A percentile compares a stretch with the other conserved stretches of the same genome.
These are phyloP conservation scores for Penicillium freii DNA, from an alignment of 2,329 filamentous ascomycete species.

Conservation along the genomic window DNA sequence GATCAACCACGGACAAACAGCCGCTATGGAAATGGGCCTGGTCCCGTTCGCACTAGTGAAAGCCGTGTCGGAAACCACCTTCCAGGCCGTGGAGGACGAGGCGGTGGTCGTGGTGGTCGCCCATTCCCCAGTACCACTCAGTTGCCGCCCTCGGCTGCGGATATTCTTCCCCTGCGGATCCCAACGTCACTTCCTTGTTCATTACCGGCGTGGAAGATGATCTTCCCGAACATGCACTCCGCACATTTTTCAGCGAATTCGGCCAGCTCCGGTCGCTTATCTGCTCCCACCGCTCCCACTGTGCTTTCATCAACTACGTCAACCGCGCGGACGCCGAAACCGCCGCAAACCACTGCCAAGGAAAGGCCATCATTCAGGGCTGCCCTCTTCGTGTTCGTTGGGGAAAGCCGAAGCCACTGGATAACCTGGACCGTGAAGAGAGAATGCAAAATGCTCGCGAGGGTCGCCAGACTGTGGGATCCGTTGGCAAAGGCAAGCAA, in stretches of 20 bases:
- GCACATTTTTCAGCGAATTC: slow-evolving; percentile 83
- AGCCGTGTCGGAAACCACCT: slow-evolving; percentile 42
- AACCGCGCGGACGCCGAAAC: slow-evolving; percentile 80
- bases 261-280: slow-evolving; percentile 90
- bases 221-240: slow-evolving; percentile 84
- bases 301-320: slow-evolving; percentile 93
- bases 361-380: slow-evolving; percentile 83
- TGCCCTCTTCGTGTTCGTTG: slow-evolving; percentile 88
- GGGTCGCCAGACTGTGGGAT: slow-evolving; percentile 60
- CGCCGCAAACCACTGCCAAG: slow-evolving; percentile 80
- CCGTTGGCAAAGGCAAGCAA: slow-evolving; percentile 44
- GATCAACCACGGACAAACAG: slow-evolving; percentile 44
- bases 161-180: slow-evolving; percentile 84
- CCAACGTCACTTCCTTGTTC: slow-evolving; percentile 87
- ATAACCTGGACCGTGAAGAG: slow-evolving; percentile 85
- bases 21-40: slow-evolving; percentile 50
- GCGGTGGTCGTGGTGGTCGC: slow-evolving; percentile 50
- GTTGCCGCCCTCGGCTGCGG: slow-evolving; percentile 75
- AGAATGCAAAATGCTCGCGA: slow-evolving; percentile 77
- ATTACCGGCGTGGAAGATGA: slow-evolving; percentile 96
- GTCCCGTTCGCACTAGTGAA: slow-evolving; percentile 72
- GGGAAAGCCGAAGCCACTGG: slow-evolving; percentile 88
- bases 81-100: slow-evolving; percentile 49
- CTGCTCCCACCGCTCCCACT: slow-evolving; percentile 95
- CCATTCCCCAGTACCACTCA: slow-evolving; percentile 70